A percentile compares a stretch with the other conserved stretches of the same genome.
These are phyloP conservation scores for Pleoardoris graminearum DNA, from an alignment of 2,329 filamentous ascomycete genomes.

Conservation along the genomic window DNA sequence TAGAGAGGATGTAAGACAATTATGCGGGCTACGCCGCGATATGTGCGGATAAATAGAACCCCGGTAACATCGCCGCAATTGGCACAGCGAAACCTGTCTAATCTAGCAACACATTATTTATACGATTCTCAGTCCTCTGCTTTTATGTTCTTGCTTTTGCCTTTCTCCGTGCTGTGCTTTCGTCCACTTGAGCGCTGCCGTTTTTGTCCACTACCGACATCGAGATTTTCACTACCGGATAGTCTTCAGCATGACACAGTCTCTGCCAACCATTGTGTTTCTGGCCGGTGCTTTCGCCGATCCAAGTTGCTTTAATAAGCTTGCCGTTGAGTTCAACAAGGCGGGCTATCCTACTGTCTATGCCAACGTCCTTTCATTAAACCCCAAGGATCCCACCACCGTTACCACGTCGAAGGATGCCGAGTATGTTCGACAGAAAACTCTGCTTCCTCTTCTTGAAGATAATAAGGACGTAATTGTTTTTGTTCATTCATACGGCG, in stretches of 20 bases:
- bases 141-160: too few relatives aligned
- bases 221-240: too few relatives aligned
- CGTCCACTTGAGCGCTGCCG: too few relatives aligned
- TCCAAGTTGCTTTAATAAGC: slow-evolving; percentile 16
- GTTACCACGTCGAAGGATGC: slow-evolving; percentile 10
- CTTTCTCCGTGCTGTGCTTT: too few relatives aligned
- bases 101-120: too few relatives aligned
- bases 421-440: slow-evolving; percentile 1
- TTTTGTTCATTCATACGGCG: slow-evolving; percentile 18
- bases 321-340: slow-evolving; percentile 8
- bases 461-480: slow-evolving; percentile 15
- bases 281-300: slow-evolving; percentile 19
- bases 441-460: slow-evolving; percentile 8
- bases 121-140: too few relatives aligned
- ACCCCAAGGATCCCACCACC: slow-evolving; percentile 9
- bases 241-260: neutral
- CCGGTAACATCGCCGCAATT: too few relatives aligned
- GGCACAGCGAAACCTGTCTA: too few relatives aligned
- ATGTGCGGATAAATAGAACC: too few relatives aligned
- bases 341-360: slow-evolving; percentile 17
- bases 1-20: too few relatives aligned
- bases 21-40: too few relatives aligned
- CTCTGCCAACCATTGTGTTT: slow-evolving; percentile 14
- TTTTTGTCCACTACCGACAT: too few relatives aligned
- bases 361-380: slow-evolving; percentile 10